Percentiles rank a stretch among this genome's conserved stretches.
These are phyloP conservation scores for Wickerhamomyces sp. DNA, from an alignment of 1,139 yeast species.

Conservation along the genomic window DNA sequence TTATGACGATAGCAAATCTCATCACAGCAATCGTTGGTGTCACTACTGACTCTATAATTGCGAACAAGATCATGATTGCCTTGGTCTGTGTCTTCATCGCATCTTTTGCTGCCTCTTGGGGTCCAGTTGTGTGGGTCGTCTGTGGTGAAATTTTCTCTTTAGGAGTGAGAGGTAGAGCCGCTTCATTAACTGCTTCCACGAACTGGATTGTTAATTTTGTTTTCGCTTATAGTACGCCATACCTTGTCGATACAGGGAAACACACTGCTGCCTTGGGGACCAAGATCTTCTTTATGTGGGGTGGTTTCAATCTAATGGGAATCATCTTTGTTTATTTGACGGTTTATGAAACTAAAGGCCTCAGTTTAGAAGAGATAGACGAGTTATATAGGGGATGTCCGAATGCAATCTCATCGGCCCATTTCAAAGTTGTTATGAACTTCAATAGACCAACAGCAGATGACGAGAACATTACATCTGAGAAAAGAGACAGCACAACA, in stretches of 20 bases:
- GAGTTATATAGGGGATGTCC: constrained; percentile 49
- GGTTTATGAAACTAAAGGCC: constrained; percentile 73
- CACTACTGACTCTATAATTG: constrained; percentile 39
- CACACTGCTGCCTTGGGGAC: constrained; percentile 66
- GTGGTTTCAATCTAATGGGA: constrained; percentile 59
- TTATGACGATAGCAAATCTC: constrained; percentile 60
- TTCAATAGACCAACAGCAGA: constrained; percentile 5
- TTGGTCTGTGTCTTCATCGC: constrained; percentile 75
- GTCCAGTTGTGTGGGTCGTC: constrained; percentile 77
- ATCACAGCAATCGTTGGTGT: constrained; percentile 66
- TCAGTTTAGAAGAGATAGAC: constrained; percentile 71
- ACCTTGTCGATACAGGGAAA: constrained; percentile 55
- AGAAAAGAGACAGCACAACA: constrained; percentile 3
- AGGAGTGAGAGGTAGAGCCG: constrained; percentile 75
- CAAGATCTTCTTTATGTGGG: constrained; percentile 75
- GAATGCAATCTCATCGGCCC: constrained; percentile 15
- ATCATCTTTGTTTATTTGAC: constrained; percentile 53
- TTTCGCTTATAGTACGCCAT: constrained; percentile 72
- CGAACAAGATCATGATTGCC: constrained; percentile 73
- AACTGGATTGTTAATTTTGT: constrained; percentile 81
- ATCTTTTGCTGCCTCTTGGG: constrained; percentile 85
- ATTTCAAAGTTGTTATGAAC: constrained; percentile 11
- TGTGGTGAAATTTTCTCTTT: constrained; percentile 77
- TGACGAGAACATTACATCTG: constrained; percentile 1
- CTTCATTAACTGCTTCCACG: constrained; percentile 70